Percentiles rank a stretch among this genome's conserved stretches.
These are phyloP conservation scores for Tuber borchii DNA, from an alignment of 495 filamentous ascomycete genomes.

Conservation along the genomic window DNA sequence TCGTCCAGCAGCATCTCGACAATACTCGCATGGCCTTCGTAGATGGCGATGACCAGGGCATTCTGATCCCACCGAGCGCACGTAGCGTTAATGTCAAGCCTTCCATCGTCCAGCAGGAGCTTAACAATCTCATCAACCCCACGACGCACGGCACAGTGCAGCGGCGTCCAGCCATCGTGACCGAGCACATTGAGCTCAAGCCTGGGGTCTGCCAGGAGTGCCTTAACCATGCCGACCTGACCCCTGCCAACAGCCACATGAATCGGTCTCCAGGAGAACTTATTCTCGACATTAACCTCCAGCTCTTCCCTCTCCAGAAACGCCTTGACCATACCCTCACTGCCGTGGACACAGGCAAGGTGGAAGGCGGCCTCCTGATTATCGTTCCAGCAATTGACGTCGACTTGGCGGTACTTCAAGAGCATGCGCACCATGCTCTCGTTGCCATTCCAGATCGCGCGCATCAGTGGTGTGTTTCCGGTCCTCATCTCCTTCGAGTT, in stretches of 20 bases:
- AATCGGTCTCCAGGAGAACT: neutral
- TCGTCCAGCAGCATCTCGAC: neutral
- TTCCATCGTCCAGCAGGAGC: conserved; percentile 15
- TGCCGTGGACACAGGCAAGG: neutral
- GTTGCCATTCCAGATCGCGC: neutral
- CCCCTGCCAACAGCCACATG: neutral
- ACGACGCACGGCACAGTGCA: conserved; percentile 12
- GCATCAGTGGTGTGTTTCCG: neutral
- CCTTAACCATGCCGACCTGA: conserved; percentile 2
- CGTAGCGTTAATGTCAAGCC: neutral
- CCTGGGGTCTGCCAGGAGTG: neutral
- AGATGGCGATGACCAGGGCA: neutral
- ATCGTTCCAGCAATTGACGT: conserved; percentile 3
- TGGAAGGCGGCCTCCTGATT: neutral
- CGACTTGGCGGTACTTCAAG: neutral
- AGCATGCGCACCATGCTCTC: conserved; percentile 1
- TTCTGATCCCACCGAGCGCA: neutral
- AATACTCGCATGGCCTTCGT: neutral
- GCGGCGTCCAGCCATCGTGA: neutral
- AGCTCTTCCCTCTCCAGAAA: neutral
- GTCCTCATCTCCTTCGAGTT: neutral
- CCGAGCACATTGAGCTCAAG: neutral
- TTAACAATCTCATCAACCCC: conserved; percentile 8
- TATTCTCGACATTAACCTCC: neutral
- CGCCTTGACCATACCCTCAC: conserved; percentile 1